Base-by-base conservation (phyloP, 768 basidiomycete species). In the Lactarius akahatsu region DNA sequence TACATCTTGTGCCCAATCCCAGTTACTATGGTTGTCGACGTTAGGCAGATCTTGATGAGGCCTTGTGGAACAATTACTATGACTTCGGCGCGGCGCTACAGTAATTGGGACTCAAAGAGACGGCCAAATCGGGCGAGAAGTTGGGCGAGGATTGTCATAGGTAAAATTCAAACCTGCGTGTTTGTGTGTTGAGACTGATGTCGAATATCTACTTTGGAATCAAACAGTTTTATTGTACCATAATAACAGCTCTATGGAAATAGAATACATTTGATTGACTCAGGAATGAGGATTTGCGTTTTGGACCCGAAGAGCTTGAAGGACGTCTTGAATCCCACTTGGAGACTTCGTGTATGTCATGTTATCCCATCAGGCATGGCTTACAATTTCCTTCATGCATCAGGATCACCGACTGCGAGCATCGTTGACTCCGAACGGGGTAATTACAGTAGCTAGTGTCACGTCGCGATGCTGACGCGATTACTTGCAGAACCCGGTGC, bases 301-400 rank as follows among this genome's bases (percentile, higher is more conserved):
- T 78, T 81, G 4, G 96, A 98, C 30, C 83, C 97, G 5, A 95
- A 93, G 81, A 90, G 89, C 58, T 78, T 98, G 59, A 97, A 98
- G 74, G 97, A 98, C 76, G 93, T 98, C 26, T 99, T 81, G 98
- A 98, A 76, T 86, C 88, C 3, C 96, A 98, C 79, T 80, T 98
- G 16, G 97, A 98, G 74, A 92, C 90, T 70, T 90, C 91, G 5
- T 83, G 96, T 89, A 74, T 71, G 85, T 76, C n/a, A 32, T 34
- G 32, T 34, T 62, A 5, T 38, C 38, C 26, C 20, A 1, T 15
- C 26, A 58, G 67, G 20, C 45, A 58, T 45, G 38, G 8, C n/a
- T 0, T 56, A 36, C 10, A 54, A 9, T 62, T 16, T 63, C 63
- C 38, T 40, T 59, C 55, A 18, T 60, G 20, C 8, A 63, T 13